These are phyloP conservation scores for Sporothrix inflata DNA, from an alignment of 2,329 filamentous ascomycete species.

Conservation along the genomic window DNA sequence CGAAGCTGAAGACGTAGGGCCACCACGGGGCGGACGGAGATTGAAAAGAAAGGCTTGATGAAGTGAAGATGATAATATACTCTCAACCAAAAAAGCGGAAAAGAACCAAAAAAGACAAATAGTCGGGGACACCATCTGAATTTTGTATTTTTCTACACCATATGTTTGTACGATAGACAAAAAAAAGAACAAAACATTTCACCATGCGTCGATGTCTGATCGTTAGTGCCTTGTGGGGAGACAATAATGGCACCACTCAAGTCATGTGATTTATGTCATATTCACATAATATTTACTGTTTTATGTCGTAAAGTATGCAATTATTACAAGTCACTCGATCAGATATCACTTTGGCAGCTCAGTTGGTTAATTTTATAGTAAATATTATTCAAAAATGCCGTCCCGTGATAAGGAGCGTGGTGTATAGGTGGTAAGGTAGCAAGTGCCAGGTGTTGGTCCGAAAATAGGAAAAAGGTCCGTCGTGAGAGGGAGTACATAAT, in stretches of 20 bases:
- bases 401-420: constrained; percentile 33
- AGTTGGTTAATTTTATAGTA: not conserved
- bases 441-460: too few relatives aligned
- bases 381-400: constrained; percentile 30
- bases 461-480: constrained; percentile 19
- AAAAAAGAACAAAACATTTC: constrained; percentile 19
- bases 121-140: not conserved
- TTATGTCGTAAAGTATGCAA: not conserved
- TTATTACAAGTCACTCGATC: not conserved
- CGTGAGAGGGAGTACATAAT: constrained; percentile 20
- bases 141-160: constrained; percentile 9
- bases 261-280: not conserved
- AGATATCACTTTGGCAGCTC: not conserved
- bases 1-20: constrained; percentile 31
- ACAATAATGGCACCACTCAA: not conserved
- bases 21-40: not conserved
- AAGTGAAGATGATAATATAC: constrained; percentile 25
- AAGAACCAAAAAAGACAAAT: not conserved
- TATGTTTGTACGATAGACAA: constrained; percentile 27
- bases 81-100: constrained; percentile 6
- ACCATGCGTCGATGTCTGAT: not conserved
- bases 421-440: constrained; percentile 26
- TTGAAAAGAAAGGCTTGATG: constrained; percentile 27
- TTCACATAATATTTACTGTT: not conserved
- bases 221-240: too few relatives aligned